phyloP scores from a whole-genome alignment of 331 rosid species.

The Prunus yedoensis region DNA sequence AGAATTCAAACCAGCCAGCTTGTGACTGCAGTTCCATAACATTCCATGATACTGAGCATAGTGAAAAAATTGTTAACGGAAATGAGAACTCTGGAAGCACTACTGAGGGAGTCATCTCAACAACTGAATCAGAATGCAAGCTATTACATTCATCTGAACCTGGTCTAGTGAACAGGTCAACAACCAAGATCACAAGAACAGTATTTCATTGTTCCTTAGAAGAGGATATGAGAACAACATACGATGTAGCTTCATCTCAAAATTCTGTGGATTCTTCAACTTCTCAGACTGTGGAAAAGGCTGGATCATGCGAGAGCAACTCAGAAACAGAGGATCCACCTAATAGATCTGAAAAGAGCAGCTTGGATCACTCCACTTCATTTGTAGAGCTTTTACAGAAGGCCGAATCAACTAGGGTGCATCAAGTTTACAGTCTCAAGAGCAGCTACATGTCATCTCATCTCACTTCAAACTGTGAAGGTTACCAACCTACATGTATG shows the following conservation, averaged over 20 bases:
- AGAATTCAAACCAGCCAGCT: too few species aligned
- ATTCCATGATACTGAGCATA: too few species aligned
- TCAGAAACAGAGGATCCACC: constrained; percentile 57
- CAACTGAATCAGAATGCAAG: too few species aligned
- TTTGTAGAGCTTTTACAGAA: constrained; percentile 45
- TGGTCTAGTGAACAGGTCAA: constrained; percentile 23
- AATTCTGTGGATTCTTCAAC: constrained; percentile 47
- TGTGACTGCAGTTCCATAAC: too few species aligned
- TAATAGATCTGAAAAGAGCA: constrained; percentile 36
- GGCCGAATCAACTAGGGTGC: constrained; percentile 39
- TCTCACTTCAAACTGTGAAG: constrained; percentile 30
- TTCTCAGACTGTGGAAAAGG: constrained; percentile 58
- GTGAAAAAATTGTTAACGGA: too few species aligned
- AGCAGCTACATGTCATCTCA: constrained; percentile 13
- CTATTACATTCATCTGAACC: too few species aligned
- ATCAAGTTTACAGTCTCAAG: constrained; percentile 37
- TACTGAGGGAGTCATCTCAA: too few species aligned
- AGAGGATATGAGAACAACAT: constrained; percentile 34
- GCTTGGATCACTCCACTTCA: constrained; percentile 28
- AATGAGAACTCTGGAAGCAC: too few species aligned
- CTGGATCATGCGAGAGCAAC: constrained; percentile 58
- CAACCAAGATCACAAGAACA: constrained; percentile 28
- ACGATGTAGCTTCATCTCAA: constrained; percentile 49
- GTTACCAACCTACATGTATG: constrained; percentile 23
- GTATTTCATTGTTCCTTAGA: constrained; percentile 33